Conservation (phyloP, 2,329 filamentous ascomycete genomes). For the Nemania diffusa region DNA sequence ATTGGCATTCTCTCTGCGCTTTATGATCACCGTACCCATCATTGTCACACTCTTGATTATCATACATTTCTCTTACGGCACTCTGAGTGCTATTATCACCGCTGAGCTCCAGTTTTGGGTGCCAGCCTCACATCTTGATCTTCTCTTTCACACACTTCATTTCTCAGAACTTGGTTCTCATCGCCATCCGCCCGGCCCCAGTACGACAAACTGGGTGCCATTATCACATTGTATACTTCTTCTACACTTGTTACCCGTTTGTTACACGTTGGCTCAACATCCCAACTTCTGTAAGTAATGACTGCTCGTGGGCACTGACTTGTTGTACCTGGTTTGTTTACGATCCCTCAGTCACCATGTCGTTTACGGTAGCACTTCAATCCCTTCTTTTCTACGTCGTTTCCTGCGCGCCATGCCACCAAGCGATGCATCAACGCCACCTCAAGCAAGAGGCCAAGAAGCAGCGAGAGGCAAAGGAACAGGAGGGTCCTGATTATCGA, state of each 20-base stretch:
- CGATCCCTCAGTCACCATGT: conserved; percentile 51
- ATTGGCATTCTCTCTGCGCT: neutral
- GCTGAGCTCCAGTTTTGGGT: neutral
- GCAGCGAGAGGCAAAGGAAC: conserved; percentile 69
- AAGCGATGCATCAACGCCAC: conserved; percentile 75
- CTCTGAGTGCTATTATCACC: neutral
- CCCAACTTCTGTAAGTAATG: neutral
- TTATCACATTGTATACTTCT: no score
- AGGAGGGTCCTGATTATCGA: conserved; percentile 75
- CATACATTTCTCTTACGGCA: neutral
- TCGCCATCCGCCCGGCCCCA: no score
- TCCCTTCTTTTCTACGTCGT: conserved; percentile 82
- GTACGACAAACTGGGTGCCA: neutral
- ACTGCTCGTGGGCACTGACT: neutral
- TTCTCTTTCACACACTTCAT: neutral
- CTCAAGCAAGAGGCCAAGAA: conserved; percentile 75
- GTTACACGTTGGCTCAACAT: neutral
- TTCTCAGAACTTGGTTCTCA: neutral
- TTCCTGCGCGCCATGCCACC: conserved; percentile 81
- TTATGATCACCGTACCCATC: neutral
- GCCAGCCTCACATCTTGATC: neutral
- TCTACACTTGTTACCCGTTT: neutral
- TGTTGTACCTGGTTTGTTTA: neutral
- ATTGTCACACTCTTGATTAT: conserved; percentile 4
- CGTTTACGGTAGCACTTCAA: conserved; percentile 71